Conservation (phyloP, 2,329 filamentous ascomycete genomes). For the Myotisia sp. region DNA sequence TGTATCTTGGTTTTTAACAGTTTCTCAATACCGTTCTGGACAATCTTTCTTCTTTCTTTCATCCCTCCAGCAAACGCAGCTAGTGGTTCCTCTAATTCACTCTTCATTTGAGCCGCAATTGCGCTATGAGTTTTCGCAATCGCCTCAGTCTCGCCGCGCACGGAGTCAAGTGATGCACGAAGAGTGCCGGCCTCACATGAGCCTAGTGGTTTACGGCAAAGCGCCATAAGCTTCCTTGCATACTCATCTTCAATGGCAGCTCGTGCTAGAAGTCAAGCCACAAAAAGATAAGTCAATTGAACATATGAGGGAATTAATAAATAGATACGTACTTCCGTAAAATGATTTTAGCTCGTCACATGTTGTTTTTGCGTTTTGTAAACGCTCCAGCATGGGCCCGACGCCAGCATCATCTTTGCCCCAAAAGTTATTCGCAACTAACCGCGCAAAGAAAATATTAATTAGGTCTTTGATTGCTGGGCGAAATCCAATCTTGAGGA, state of each 20-base stretch:
- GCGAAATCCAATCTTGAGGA: background rate
- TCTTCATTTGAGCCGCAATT: slow-evolving; percentile 89
- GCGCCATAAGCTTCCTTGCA: slow-evolving; percentile 67
- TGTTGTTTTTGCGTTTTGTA: slow-evolving; percentile 87
- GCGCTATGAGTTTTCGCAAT: slow-evolving; percentile 89
- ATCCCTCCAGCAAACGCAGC: slow-evolving; percentile 83
- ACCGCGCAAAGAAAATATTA: slow-evolving; percentile 4
- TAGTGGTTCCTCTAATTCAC: slow-evolving; percentile 84
- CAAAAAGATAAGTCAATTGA: slow-evolving; percentile 3
- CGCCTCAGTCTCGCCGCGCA: slow-evolving; percentile 76
- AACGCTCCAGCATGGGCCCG: slow-evolving; percentile 75
- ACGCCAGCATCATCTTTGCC: slow-evolving; percentile 97
- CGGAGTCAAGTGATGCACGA: slow-evolving; percentile 68
- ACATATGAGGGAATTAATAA: too few relatives aligned
- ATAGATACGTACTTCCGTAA: slow-evolving; percentile 58
- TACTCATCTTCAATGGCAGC: slow-evolving; percentile 96
- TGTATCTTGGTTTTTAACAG: slow-evolving; percentile 83
- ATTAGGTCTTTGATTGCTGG: background rate
- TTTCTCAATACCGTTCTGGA: slow-evolving; percentile 88
- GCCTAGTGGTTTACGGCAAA: slow-evolving; percentile 78
- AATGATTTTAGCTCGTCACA: slow-evolving; percentile 88
- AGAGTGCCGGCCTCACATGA: slow-evolving; percentile 77
- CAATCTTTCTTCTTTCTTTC: slow-evolving; percentile 93
- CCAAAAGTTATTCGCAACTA: slow-evolving; percentile 99
- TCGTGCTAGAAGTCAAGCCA: slow-evolving; percentile 46